Evolutionary conservation across 345 rosid genomes (phyloP).

Genomic region (Brassica cretica): DNA sequence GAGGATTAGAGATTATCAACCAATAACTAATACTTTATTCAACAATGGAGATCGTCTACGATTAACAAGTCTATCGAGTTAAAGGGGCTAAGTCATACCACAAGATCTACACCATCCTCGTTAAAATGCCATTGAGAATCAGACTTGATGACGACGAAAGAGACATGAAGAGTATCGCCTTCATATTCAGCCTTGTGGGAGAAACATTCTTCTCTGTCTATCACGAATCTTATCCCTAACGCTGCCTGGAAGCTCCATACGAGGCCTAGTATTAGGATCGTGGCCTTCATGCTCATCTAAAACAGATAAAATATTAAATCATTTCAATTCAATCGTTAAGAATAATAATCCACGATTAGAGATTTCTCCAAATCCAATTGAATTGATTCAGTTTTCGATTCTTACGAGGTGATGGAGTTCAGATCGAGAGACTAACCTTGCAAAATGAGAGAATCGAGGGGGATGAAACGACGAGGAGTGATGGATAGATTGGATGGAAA

Average conservation of each 20-base stretch:
- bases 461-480: neutral
- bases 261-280: constrained; percentile 37
- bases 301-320: neutral
- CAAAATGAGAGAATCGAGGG: constrained; percentile 8
- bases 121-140: constrained; percentile 59
- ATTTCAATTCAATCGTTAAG: neutral
- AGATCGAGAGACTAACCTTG: constrained; percentile 28
- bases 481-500: neutral
- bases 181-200: constrained; percentile 61
- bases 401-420: constrained; percentile 3
- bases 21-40: neutral
- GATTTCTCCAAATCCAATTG: neutral
- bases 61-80: neutral
- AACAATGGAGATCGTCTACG: neutral
- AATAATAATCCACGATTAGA: neutral
- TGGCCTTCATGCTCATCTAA: constrained; percentile 38
- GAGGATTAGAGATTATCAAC: neutral
- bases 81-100: constrained; percentile 37
- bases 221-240: constrained; percentile 55
- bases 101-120: constrained; percentile 63
- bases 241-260: constrained; percentile 41
- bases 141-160: constrained; percentile 64
- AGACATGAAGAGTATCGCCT: constrained; percentile 67
- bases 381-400: constrained; percentile 8
- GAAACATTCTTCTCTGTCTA: constrained; percentile 67